A percentile compares a stretch with the other conserved stretches of the same genome.
phyloP scores from a whole-genome alignment of 2,329 filamentous ascomycete genomes.

The Fusarium sp. region DNA sequence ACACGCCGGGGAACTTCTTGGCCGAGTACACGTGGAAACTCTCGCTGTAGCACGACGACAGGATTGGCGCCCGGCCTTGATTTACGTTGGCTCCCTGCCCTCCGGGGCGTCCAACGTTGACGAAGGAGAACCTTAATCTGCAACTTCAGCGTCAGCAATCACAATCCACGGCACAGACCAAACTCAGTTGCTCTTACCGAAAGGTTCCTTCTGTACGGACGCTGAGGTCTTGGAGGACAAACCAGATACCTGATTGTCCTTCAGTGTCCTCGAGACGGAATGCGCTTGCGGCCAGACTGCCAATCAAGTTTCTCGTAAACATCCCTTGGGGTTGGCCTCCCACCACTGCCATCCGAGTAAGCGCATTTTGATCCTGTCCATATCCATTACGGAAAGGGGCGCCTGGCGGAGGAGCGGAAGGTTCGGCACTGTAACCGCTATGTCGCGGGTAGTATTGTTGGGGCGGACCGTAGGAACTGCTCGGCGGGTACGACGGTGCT shows the following conservation, averaged over 20 bases:
- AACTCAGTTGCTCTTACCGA: constrained; percentile 64
- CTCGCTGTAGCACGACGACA: constrained; percentile 87
- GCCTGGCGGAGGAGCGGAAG: constrained; percentile 40
- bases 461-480: constrained; percentile 49
- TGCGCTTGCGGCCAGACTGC: constrained; percentile 88
- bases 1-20: constrained; percentile 98
- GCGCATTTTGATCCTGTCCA: constrained; percentile 44
- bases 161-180: neutral
- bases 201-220: constrained; percentile 93
- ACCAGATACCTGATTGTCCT: constrained; percentile 92
- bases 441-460: constrained; percentile 51
- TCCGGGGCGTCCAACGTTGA: constrained; percentile 75
- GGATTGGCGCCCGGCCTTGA: constrained; percentile 79
- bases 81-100: constrained; percentile 65
- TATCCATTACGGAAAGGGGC: constrained; percentile 45
- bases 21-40: constrained; percentile 94
- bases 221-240: constrained; percentile 93
- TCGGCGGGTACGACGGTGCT: constrained; percentile 44
- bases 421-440: constrained; percentile 45
- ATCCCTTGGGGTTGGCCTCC: constrained; percentile 75
- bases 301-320: constrained; percentile 96
- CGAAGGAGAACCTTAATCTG: constrained; percentile 77
- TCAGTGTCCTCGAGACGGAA: constrained; percentile 82
- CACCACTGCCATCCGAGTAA: constrained; percentile 50
- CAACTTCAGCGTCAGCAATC: constrained; percentile 27